These are phyloP conservation scores for Mycena floridula DNA, from an alignment of 768 basidiomycete species.

Conservation along the genomic window DNA sequence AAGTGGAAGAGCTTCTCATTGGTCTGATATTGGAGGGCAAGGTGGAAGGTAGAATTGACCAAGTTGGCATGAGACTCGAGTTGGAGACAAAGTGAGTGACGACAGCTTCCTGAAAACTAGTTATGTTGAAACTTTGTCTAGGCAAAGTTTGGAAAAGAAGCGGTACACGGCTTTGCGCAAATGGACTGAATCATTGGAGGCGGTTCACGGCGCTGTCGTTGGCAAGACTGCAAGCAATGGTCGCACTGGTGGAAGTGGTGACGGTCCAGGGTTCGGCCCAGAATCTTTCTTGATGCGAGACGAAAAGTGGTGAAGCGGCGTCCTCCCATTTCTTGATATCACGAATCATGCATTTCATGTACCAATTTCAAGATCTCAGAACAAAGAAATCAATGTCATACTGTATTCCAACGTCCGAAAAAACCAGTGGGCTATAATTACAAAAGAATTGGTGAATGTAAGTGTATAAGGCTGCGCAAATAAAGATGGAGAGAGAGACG, in stretches of 20 bases:
- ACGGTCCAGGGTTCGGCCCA: slow-evolving; percentile 8
- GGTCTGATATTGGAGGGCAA: slow-evolving; percentile 95
- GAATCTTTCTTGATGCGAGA: neutral
- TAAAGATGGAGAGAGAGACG: no score
- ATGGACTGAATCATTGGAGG: slow-evolving; percentile 79
- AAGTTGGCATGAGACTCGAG: slow-evolving; percentile 89
- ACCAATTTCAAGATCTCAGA: no score
- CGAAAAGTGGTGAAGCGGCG: no score
- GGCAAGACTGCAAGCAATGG: slow-evolving; percentile 52
- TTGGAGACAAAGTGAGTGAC: slow-evolving; percentile 74
- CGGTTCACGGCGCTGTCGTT: slow-evolving; percentile 71
- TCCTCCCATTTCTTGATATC: no score
- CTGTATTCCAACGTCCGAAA: no score
- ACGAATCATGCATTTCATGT: no score
- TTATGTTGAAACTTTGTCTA: slow-evolving; percentile 19
- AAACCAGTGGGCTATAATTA: no score
- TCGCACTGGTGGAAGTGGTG: slow-evolving; percentile 27
- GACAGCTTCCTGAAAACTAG: neutral
- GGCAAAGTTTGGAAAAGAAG: slow-evolving; percentile 83
- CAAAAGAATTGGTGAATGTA: no score
- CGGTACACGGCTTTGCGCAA: slow-evolving; percentile 75
- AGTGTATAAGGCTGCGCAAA: no score
- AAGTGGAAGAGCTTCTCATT: slow-evolving; percentile 92
- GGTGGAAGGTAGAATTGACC: slow-evolving; percentile 94
- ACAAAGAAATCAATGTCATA: no score